A percentile compares a stretch with the other conserved stretches of the same genome.
These are phyloP conservation scores for Syzygium jambos DNA, from an alignment of 345 rosid species.

Conservation along the genomic window DNA sequence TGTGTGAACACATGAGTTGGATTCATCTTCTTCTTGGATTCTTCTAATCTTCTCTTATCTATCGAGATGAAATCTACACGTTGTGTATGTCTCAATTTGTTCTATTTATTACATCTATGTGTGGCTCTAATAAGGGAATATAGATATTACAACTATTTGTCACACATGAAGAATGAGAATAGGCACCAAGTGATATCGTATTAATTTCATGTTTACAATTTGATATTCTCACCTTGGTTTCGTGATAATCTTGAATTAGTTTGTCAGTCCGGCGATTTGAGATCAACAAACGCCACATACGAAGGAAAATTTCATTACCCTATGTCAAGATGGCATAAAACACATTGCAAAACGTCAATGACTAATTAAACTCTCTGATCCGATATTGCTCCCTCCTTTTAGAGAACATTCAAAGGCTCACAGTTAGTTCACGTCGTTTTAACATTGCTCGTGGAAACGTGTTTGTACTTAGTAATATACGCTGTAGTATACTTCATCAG, in stretches of 20 bases:
- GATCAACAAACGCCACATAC: neutral
- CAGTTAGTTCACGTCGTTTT: neutral
- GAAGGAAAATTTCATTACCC: neutral
- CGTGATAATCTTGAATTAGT: neutral
- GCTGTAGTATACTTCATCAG: neutral
- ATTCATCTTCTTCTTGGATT: neutral
- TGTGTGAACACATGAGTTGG: slow-evolving; percentile 7
- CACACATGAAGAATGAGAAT: neutral
- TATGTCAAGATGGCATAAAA: neutral
- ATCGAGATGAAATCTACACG: neutral
- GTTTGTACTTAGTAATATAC: neutral
- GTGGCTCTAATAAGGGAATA: neutral
- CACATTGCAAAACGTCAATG: neutral
- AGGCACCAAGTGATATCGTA: neutral
- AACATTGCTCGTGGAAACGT: neutral
- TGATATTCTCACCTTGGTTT: neutral
- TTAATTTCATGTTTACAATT: neutral
- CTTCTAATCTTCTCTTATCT: neutral
- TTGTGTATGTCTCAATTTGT: neutral
- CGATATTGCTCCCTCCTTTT: neutral
- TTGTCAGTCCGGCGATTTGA: neutral
- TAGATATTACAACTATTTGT: neutral
- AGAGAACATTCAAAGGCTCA: neutral
- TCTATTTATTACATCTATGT: neutral
- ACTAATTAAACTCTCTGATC: neutral